Evolutionary conservation across 495 filamentous ascomycete species (phyloP), one percentile per base, ranked within the genome.

Genomic region (Xylaria castorea): DNA sequence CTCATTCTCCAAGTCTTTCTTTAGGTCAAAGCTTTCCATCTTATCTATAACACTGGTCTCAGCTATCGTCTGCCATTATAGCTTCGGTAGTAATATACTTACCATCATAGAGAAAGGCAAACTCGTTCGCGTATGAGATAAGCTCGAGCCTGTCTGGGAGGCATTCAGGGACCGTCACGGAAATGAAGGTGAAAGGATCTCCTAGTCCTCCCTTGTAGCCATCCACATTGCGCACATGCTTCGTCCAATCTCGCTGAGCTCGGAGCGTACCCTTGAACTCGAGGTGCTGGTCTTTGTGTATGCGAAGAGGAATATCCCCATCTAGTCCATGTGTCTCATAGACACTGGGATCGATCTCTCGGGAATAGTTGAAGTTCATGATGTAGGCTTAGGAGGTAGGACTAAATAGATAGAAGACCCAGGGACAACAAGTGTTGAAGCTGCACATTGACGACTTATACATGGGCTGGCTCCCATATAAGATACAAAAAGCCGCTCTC

Each of bases 61-160:
- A 53, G 46, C 64, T 9, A 22, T 36, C 0, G 46, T 11, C 30
- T 38, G 16, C 11, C 30, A n/a, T 38, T 44, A 3, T 32, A n/a
- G n/a, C 9, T 25, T 36, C 4, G 11, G 32, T 53, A 2, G 36
- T 22, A 12, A 20, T 3, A 44, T 30, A 53, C 62, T 38, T 66
- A 84, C 81, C 84, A 71, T 86, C 83, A 71, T 85, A 75, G 5
- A 85, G 71, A 65, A 83, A 85, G 11, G 77, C 82, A 69, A 82
- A 82, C 63, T 86, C 84, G 63, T 81, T 82, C 11, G 80, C 79
- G 70, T 86, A 86, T 7, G 78, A 77, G 40, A 84, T 71, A 12
- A 83, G 72, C 73, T 85, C 82, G 2, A 86, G 75, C 38, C 83
- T 67, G 12, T 85, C 84, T 11, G 83, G 83, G 9, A 82, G 57